These are phyloP conservation scores for Clavispora asparagi DNA, from an alignment of 805 yeast species.

Conservation along the genomic window DNA sequence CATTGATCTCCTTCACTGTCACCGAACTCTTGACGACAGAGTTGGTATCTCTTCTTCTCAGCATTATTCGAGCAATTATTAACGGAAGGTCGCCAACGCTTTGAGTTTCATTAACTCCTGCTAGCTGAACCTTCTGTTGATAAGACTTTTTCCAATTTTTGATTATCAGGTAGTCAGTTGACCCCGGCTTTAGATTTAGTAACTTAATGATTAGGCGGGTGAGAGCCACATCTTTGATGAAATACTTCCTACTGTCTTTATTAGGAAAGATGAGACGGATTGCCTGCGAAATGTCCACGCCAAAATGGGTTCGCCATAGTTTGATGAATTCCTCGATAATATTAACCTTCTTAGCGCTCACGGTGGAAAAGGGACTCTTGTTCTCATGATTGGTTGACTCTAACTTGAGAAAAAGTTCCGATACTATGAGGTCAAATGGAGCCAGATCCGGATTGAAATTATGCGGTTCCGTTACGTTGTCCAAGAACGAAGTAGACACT, in stretches of 20 bases:
- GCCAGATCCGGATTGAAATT: conserved; percentile 11
- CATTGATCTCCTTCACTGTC: conserved; percentile 28
- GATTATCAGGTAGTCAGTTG: conserved; percentile 50
- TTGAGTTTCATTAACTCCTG: conserved; percentile 41
- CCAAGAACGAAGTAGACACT: conserved; percentile 6
- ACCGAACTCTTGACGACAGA: conserved; percentile 17
- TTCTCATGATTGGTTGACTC: conserved; percentile 12
- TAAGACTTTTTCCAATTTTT: conserved; percentile 33
- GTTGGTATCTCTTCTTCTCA: conserved; percentile 47
- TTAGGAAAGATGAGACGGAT: conserved; percentile 58
- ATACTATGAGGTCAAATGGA: conserved; percentile 14
- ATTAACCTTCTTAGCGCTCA: conserved; percentile 12
- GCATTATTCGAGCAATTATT: conserved; percentile 48
- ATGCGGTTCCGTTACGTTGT: conserved; percentile 10
- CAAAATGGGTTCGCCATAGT: conserved; percentile 32
- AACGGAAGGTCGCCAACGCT: conserved; percentile 36
- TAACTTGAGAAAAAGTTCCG: conserved; percentile 13
- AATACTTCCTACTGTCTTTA: conserved; percentile 56
- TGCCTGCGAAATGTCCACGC: conserved; percentile 58
- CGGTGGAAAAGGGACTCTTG: conserved; percentile 12
- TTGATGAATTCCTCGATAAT: conserved; percentile 24
- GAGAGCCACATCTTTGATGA: conserved; percentile 58
- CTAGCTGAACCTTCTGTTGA: conserved; percentile 25
- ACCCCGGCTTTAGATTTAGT: conserved; percentile 53
- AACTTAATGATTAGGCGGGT: conserved; percentile 45